Percentiles rank a stretch among this genome's conserved stretches.
Conservation (phyloP, 345 rosid genomes). For the Eucalyptus albens region DNA sequence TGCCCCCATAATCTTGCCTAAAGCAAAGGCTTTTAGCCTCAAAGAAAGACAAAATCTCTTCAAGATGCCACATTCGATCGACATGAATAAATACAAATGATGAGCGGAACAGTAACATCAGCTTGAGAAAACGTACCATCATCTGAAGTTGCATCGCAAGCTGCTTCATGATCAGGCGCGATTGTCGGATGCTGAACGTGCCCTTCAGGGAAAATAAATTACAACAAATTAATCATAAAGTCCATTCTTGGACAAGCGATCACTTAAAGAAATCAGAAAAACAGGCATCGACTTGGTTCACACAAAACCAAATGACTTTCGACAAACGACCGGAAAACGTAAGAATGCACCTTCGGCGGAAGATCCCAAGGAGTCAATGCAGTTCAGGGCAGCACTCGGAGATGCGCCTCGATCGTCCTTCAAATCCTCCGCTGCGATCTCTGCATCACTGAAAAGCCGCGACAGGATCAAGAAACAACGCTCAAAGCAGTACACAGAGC, state of each 20-base stretch:
- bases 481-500: background rate
- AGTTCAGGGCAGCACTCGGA: background rate
- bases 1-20: background rate
- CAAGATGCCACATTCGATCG: background rate
- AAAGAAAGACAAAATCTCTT: background rate
- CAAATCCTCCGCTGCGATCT: constrained; percentile 1
- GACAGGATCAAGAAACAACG: background rate
- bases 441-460: constrained; percentile 7
- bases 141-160: constrained; percentile 33
- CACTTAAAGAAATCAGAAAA: background rate
- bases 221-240: background rate
- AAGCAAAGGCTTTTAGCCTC: background rate
- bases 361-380: background rate
- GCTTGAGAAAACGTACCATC: constrained; percentile 32
- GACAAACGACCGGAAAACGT: background rate
- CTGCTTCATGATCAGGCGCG: background rate
- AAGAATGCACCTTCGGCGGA: constrained; percentile 6
- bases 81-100: background rate
- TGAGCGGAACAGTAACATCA: background rate
- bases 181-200: constrained; percentile 5
- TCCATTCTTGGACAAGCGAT: background rate
- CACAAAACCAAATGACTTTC: background rate
- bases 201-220: constrained; percentile 3
- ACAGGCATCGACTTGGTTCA: background rate
- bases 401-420: constrained; percentile 3